Conservation (phyloP, 2,329 filamentous ascomycete genomes). For the Paracoccidioides lutzii region DNA sequence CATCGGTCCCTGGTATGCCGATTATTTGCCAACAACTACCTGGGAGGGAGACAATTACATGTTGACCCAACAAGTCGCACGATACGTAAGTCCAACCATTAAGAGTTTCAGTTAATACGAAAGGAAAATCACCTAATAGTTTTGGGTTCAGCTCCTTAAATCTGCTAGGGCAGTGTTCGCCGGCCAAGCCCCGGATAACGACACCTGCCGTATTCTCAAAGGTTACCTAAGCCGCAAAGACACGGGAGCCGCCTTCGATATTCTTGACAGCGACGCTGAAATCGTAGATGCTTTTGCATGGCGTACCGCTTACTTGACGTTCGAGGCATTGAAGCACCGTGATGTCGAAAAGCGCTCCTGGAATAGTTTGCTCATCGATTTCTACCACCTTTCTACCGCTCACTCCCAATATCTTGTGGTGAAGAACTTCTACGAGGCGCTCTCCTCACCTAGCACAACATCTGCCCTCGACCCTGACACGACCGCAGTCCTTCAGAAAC, state of each 20-base stretch:
- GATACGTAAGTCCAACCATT: slow-evolving; percentile 41
- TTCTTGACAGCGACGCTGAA: slow-evolving; percentile 57
- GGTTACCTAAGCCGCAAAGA: slow-evolving; percentile 53
- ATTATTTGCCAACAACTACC: slow-evolving; percentile 58
- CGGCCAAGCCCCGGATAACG: slow-evolving; percentile 51
- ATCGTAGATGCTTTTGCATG: slow-evolving; percentile 63
- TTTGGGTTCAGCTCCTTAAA: slow-evolving; percentile 47
- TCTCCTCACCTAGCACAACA: slow-evolving; percentile 44
- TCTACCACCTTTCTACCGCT: slow-evolving; percentile 62
- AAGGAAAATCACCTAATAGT: not conserved
- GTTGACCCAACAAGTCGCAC: slow-evolving; percentile 65
- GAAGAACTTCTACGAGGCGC: slow-evolving; percentile 63
- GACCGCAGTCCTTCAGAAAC: slow-evolving; percentile 50
- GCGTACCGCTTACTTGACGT: slow-evolving; percentile 61
- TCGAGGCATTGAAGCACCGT: slow-evolving; percentile 60
- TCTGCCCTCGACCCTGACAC: slow-evolving; percentile 41
- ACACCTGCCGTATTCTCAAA: slow-evolving; percentile 54
- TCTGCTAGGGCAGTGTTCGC: slow-evolving; percentile 57
- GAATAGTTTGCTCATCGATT: slow-evolving; percentile 67
- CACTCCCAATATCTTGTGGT: slow-evolving; percentile 67
- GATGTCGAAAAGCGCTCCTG: slow-evolving; percentile 63
- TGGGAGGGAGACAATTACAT: slow-evolving; percentile 77
- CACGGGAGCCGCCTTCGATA: slow-evolving; percentile 59
- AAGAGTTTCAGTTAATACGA: not conserved
- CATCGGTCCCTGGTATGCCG: slow-evolving; percentile 62